phyloP scores from a whole-genome alignment of 2,329 filamentous ascomycete genomes.

The Fusarium dlaminii region DNA sequence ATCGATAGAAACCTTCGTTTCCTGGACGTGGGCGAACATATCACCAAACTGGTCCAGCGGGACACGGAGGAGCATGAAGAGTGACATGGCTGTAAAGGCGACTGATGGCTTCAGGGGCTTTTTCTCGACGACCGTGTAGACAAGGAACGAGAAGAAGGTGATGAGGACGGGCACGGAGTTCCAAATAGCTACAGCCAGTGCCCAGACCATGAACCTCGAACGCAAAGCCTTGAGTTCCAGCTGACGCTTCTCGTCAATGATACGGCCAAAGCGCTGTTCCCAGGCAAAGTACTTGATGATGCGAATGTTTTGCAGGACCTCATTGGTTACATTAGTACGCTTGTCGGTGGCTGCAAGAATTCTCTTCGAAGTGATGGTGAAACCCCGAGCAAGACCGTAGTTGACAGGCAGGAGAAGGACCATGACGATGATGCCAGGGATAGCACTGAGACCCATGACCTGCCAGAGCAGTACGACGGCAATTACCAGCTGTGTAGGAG shows the following conservation, averaged over 20 bases:
- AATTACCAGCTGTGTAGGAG: conserved; percentile 86
- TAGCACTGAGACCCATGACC: conserved; percentile 91
- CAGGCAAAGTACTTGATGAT: conserved; percentile 99
- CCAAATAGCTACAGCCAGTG: conserved; percentile 91
- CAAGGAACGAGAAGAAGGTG: conserved; percentile 93
- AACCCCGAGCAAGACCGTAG: conserved; percentile 85
- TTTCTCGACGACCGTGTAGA: conserved; percentile 90
- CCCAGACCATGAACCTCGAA: conserved; percentile 89
- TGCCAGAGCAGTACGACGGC: conserved; percentile 85
- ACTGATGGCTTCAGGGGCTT: conserved; percentile 91
- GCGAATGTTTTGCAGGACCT: conserved; percentile 94
- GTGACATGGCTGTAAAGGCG: conserved; percentile 93
- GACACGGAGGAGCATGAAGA: conserved; percentile 93
- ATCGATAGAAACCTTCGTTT: conserved; percentile 95
- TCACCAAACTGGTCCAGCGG: conserved; percentile 96
- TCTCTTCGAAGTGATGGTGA: conserved; percentile 85
- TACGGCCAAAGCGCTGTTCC: conserved; percentile 88
- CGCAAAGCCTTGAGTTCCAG: conserved; percentile 82
- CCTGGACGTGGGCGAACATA: conserved; percentile 98
- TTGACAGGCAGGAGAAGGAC: conserved; percentile 88
- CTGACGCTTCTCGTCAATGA: conserved; percentile 88
- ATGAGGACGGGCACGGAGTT: conserved; percentile 95
- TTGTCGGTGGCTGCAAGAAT: conserved; percentile 96
- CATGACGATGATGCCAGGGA: conserved; percentile 94
- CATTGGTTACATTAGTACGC: conserved; percentile 95